Conservation (phyloP, 2,329 filamentous ascomycete species). For the Leptographium galeiforme region DNA sequence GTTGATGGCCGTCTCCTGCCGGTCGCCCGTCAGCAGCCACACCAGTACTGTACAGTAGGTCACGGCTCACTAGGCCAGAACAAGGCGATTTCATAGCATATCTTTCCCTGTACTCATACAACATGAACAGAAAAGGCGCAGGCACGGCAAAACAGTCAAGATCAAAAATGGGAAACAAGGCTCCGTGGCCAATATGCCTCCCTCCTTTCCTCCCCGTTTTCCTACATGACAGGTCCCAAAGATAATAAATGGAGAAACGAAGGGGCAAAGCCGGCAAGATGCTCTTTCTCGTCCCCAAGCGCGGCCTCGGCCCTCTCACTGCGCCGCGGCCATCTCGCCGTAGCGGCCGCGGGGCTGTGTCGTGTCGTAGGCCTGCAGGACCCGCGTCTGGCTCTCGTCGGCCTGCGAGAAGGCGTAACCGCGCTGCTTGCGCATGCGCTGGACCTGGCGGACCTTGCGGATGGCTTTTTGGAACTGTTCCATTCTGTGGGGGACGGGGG, state of each 20-base stretch:
- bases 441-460: conserved; percentile 92
- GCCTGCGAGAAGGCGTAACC: conserved; percentile 97
- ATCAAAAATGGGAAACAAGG: too few relatives aligned
- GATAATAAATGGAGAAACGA: too few relatives aligned
- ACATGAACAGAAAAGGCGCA: too few relatives aligned
- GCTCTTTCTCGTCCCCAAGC: not conserved
- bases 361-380: conserved; percentile 95
- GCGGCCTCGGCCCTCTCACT: not conserved
- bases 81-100: too few relatives aligned
- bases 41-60: too few relatives aligned
- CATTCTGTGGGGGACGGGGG: conserved; percentile 55
- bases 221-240: too few relatives aligned
- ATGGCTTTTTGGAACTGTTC: conserved; percentile 99
- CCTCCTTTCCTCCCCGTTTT: too few relatives aligned
- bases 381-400: conserved; percentile 87
- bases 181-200: too few relatives aligned
- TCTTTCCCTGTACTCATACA: too few relatives aligned
- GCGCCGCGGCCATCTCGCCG: conserved; percentile 66
- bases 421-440: conserved; percentile 97
- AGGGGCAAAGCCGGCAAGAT: too few relatives aligned
- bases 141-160: too few relatives aligned
- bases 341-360: conserved; percentile 83
- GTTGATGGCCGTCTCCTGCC: conserved; percentile 98
- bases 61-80: too few relatives aligned
- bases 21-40: conserved; percentile 94